A percentile compares a stretch with the other conserved stretches of the same genome.
Conservation (phyloP, 495 filamentous ascomycete species). For the Gamarada debralockiae region DNA sequence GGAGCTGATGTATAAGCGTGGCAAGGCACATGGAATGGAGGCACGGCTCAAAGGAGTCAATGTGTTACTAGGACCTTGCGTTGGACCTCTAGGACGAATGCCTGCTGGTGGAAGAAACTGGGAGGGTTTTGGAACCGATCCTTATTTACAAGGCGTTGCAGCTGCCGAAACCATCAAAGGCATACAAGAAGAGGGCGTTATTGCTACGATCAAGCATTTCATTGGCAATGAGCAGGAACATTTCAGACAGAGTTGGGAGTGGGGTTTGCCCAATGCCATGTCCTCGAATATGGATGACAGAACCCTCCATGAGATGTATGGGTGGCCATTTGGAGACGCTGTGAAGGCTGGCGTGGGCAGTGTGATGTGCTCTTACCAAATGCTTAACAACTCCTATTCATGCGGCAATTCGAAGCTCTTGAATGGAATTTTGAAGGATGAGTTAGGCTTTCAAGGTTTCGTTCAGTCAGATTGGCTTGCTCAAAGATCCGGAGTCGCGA, state of each 20-base stretch:
- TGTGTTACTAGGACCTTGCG: conserved; percentile 68
- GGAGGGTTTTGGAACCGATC: conserved; percentile 82
- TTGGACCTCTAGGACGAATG: conserved; percentile 76
- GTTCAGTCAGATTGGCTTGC: conserved; percentile 94
- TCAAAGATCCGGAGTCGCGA: conserved; percentile 75
- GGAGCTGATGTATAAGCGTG: conserved; percentile 68
- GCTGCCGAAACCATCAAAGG: conserved; percentile 64
- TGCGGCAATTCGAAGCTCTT: conserved; percentile 90
- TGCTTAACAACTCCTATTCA: conserved; percentile 86
- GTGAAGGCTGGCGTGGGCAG: conserved; percentile 83
- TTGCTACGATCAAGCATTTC: conserved; percentile 82
- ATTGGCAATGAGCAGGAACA: conserved; percentile 87
- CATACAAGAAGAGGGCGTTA: conserved; percentile 76
- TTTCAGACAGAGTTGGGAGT: conserved; percentile 71
- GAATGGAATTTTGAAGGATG: conserved; percentile 92
- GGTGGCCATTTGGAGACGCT: conserved; percentile 87
- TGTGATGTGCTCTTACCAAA: conserved; percentile 69
- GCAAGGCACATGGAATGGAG: conserved; percentile 64
- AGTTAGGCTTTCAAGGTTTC: conserved; percentile 92
- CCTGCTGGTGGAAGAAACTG: conserved; percentile 88
- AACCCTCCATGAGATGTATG: conserved; percentile 77
- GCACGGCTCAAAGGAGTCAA: conserved; percentile 71
- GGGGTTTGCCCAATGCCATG: conserved; percentile 69
- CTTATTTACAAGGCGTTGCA: conserved; percentile 66
- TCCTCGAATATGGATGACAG: conserved; percentile 82